phyloP scores from a whole-genome alignment of 1,284 basidiomycete species.

The Neonothopanus nambi region DNA sequence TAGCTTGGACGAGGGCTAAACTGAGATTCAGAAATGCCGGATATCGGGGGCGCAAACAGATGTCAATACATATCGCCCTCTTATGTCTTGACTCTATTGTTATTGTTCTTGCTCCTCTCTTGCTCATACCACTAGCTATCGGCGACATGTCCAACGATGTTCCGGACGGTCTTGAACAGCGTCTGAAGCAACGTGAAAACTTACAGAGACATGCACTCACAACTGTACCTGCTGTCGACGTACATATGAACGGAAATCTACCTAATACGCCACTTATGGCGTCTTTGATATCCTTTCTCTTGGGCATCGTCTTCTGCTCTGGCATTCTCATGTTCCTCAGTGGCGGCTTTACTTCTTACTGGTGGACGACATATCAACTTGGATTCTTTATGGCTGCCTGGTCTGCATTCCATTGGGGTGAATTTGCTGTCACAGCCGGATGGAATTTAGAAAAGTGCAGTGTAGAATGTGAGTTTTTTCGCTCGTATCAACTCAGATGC shows the following conservation, averaged over 20 bases:
- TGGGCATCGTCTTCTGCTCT: slow-evolving; percentile 64
- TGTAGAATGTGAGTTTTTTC: slow-evolving; percentile 77
- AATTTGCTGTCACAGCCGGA: slow-evolving; percentile 93
- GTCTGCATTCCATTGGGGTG: slow-evolving; percentile 89
- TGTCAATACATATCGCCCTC: neutral
- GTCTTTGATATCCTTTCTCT: slow-evolving; percentile 71
- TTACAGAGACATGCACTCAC: slow-evolving; percentile 46
- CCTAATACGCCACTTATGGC: slow-evolving; percentile 83
- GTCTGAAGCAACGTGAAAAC: slow-evolving; percentile 42
- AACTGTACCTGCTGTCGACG: slow-evolving; percentile 46
- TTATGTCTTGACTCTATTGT: neutral
- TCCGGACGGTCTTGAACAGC: slow-evolving; percentile 46
- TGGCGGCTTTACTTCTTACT: slow-evolving; percentile 45
- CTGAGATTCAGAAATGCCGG: too few species aligned
- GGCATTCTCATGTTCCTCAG: slow-evolving; percentile 50
- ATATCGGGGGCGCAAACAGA: too few species aligned
- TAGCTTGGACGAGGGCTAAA: too few species aligned
- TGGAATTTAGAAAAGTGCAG: slow-evolving; percentile 94
- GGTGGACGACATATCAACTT: slow-evolving; percentile 77
- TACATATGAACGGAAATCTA: slow-evolving; percentile 50
- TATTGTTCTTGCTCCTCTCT: slow-evolving; percentile 5
- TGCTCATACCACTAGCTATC: neutral
- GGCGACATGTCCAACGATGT: slow-evolving; percentile 34
- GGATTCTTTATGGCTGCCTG: slow-evolving; percentile 82
- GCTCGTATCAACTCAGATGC: neutral